A percentile compares a stretch with the other conserved stretches of the same genome.
Evolutionary conservation across 768 basidiomycete species (phyloP).

Genomic region (Psilocybe sp.): DNA sequence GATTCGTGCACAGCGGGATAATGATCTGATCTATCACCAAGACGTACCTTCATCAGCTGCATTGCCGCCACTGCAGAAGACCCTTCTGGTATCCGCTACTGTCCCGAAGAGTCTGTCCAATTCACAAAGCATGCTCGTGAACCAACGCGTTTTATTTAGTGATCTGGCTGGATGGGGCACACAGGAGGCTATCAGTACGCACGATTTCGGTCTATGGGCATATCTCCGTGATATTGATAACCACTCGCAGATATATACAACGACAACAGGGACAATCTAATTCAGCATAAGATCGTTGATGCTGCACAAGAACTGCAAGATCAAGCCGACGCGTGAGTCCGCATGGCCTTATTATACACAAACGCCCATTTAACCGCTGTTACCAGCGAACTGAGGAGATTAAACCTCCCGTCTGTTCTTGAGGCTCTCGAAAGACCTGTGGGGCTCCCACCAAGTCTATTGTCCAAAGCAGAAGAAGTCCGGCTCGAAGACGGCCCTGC

Average conservation of each 20-base stretch:
- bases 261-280: slow-evolving; percentile 68
- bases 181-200: slow-evolving; percentile 79
- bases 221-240: not conserved
- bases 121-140: slow-evolving; percentile 51
- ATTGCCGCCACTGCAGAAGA: slow-evolving; percentile 61
- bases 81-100: slow-evolving; percentile 61
- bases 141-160: slow-evolving; percentile 63
- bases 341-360: not conserved
- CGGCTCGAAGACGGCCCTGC: slow-evolving; percentile 72
- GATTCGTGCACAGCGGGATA: slow-evolving; percentile 80
- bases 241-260: slow-evolving; percentile 67
- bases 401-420: slow-evolving; percentile 81
- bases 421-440: slow-evolving; percentile 86
- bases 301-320: slow-evolving; percentile 63
- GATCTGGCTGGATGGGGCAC: slow-evolving; percentile 86
- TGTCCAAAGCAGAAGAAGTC: slow-evolving; percentile 85
- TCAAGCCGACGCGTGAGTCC: slow-evolving; percentile 54
- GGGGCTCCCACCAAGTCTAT: slow-evolving; percentile 83
- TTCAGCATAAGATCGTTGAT: slow-evolving; percentile 65
- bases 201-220: not conserved
- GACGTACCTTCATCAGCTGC: slow-evolving; percentile 74
- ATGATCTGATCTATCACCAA: slow-evolving; percentile 93
- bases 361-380: not conserved
- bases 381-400: slow-evolving; percentile 57
- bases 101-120: slow-evolving; percentile 56